Evolutionary conservation across 2,329 filamentous ascomycete genomes (phyloP).

Genomic region (Penicillium sp.): DNA sequence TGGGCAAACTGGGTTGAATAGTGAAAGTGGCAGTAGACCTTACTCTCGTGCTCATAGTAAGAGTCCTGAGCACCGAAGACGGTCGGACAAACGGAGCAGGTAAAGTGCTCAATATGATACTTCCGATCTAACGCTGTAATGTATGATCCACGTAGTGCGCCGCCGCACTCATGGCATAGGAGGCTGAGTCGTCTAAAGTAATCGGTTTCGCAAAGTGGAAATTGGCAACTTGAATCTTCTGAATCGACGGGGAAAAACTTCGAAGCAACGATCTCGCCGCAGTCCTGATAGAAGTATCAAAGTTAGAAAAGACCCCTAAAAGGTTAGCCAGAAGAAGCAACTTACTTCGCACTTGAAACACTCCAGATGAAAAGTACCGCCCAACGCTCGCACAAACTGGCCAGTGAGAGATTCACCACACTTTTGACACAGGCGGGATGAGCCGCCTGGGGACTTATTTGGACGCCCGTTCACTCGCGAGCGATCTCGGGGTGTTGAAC

Average conservation of each 20-base stretch:
- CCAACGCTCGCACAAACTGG: conserved; percentile 91
- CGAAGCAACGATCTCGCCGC: conserved; percentile 91
- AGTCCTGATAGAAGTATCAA: conserved; percentile 63
- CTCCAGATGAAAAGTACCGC: conserved; percentile 92
- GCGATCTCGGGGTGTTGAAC: conserved; percentile 35
- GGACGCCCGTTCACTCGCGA: conserved; percentile 38
- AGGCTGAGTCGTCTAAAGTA: conserved; percentile 92
- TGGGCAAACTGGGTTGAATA: conserved; percentile 98
- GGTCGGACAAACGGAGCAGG: conserved; percentile 92
- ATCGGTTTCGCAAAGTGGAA: conserved; percentile 95
- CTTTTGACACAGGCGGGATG: conserved; percentile 69
- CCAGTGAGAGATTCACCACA: conserved; percentile 84
- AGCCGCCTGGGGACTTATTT: conserved; percentile 38
- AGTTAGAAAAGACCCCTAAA: conserved; percentile 20
- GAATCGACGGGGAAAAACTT: conserved; percentile 98
- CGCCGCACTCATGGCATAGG: conserved; percentile 87
- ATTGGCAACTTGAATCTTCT: conserved; percentile 76
- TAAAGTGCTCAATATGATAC: conserved; percentile 99
- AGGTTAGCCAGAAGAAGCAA: conserved; percentile 19
- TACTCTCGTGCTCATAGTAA: conserved; percentile 96
- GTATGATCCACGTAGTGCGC: conserved; percentile 91
- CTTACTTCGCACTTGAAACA: conserved; percentile 96
- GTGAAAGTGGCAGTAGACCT: conserved; percentile 97
- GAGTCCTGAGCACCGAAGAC: conserved; percentile 98
- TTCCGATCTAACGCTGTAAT: conserved; percentile 97